Evolutionary conservation across 805 yeast genomes (phyloP).

Genomic region (Candida chilensis): DNA sequence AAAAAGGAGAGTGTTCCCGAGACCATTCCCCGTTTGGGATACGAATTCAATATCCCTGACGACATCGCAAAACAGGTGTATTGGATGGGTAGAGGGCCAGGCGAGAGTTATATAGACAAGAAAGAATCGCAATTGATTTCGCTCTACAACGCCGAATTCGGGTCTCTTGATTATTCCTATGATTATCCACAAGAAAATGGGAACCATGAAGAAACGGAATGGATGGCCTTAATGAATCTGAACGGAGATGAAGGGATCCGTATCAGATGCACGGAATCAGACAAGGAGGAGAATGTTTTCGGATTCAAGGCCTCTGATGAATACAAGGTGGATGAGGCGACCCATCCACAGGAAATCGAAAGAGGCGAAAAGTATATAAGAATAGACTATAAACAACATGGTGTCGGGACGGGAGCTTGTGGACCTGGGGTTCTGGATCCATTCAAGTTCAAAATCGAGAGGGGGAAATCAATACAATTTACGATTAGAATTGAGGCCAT

Average conservation of each 20-base stretch:
- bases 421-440: slow-evolving; percentile 7
- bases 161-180: slow-evolving; percentile 11
- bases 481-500: too few relatives aligned
- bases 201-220: slow-evolving; percentile 19
- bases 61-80: too few relatives aligned
- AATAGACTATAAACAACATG: slow-evolving; percentile 10
- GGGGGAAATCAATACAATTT: too few relatives aligned
- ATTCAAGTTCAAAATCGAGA: slow-evolving; percentile 5
- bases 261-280: too few relatives aligned
- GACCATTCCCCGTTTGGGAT: slow-evolving; percentile 20
- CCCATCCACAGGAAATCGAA: slow-evolving; percentile 8
- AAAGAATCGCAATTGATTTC: slow-evolving; percentile 15
- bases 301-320: slow-evolving; percentile 9
- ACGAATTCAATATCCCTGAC: slow-evolving; percentile 14
- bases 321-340: slow-evolving; percentile 7
- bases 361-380: slow-evolving; percentile 7
- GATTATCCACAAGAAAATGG: slow-evolving; percentile 27
- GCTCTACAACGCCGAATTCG: slow-evolving; percentile 6
- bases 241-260: too few relatives aligned
- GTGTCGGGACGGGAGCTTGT: slow-evolving; percentile 10
- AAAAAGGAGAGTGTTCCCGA: slow-evolving; percentile 10
- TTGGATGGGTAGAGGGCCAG: slow-evolving; percentile 26
- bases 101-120: slow-evolving; percentile 21
- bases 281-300: too few relatives aligned
- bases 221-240: too few relatives aligned